Conservation (phyloP, 805 yeast species). For the Diddensiella santjacobensis region DNA sequence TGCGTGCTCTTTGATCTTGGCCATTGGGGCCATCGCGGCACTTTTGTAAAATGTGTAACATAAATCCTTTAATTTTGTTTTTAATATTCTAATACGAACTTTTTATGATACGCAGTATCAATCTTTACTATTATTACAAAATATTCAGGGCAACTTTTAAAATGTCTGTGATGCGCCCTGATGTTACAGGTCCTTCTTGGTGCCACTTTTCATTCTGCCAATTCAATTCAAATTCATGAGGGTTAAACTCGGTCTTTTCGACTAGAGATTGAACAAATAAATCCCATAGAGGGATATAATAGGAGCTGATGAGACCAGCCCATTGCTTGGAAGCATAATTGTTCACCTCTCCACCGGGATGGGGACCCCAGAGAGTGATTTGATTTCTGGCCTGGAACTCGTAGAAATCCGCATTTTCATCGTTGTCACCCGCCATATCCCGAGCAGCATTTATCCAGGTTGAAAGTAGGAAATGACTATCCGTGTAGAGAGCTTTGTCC, state of each 20-base stretch:
- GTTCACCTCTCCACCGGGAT: slow-evolving; percentile 12
- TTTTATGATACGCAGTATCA: too few species aligned
- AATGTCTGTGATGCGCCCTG: background rate
- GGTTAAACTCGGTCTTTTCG: background rate
- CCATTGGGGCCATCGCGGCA: background rate
- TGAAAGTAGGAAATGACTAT: slow-evolving; percentile 11
- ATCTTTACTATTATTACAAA: background rate
- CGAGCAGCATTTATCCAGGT: slow-evolving; percentile 15
- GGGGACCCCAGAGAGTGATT: slow-evolving; percentile 19
- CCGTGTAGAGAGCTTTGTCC: slow-evolving; percentile 15
- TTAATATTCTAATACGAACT: too few species aligned
- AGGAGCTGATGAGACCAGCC: slow-evolving; percentile 18
- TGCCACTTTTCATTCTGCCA: background rate
- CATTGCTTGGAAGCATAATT: slow-evolving; percentile 20
- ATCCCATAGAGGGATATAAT: slow-evolving; percentile 15
- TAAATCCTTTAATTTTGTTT: too few species aligned
- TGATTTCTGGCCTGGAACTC: slow-evolving; percentile 19
- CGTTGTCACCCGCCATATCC: slow-evolving; percentile 2
- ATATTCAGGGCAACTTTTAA: background rate
- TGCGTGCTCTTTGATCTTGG: background rate
- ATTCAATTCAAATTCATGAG: background rate
- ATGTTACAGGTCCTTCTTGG: background rate
- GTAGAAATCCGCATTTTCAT: slow-evolving; percentile 5
- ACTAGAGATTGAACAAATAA: slow-evolving; percentile 8
- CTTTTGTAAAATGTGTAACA: background rate